Evolutionary conservation across 169 alveolate genomes (phyloP).

Genomic region (Cystoisospora suis): DNA sequence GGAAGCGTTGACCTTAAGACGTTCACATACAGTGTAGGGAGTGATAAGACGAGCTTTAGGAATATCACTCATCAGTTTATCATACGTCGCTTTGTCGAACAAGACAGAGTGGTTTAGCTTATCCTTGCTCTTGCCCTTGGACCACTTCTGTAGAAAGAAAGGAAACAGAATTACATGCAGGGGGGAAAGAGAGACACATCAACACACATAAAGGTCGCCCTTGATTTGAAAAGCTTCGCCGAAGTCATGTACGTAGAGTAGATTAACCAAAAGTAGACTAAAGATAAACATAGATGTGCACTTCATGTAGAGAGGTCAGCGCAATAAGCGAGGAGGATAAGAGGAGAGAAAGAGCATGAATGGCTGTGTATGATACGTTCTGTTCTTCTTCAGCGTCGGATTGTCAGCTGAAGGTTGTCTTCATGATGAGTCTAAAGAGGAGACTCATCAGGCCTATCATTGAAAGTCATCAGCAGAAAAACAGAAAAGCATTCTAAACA

Average conservation of each 20-base stretch:
- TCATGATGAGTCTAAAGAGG: not conserved
- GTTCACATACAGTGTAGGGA: constrained; percentile 90
- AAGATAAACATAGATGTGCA: not conserved
- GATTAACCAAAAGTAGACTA: not conserved
- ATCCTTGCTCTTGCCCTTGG: constrained; percentile 83
- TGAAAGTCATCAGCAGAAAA: constrained; percentile 5
- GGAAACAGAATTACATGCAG: too few species aligned
- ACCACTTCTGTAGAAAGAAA: constrained; percentile 65
- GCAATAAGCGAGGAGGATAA: too few species aligned
- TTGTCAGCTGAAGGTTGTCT: constrained; percentile 21
- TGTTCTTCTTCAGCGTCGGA: constrained; percentile 37
- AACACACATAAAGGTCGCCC: too few species aligned
- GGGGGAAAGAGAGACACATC: too few species aligned
- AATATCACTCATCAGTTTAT: constrained; percentile 88
- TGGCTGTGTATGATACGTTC: too few species aligned
- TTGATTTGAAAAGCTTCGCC: not conserved
- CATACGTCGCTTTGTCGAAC: constrained; percentile 91
- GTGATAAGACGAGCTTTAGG: constrained; percentile 92
- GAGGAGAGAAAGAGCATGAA: not conserved
- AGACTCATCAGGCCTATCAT: constrained; percentile 16
- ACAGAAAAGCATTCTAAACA: not conserved
- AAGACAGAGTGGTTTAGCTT: constrained; percentile 94
- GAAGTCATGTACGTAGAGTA: not conserved
- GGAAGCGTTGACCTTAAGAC: constrained; percentile 82
- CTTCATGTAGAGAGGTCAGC: too few species aligned